These are phyloP conservation scores for Solanum virginianum DNA, from an alignment of 257 asterid genomes.

Conservation along the genomic window DNA sequence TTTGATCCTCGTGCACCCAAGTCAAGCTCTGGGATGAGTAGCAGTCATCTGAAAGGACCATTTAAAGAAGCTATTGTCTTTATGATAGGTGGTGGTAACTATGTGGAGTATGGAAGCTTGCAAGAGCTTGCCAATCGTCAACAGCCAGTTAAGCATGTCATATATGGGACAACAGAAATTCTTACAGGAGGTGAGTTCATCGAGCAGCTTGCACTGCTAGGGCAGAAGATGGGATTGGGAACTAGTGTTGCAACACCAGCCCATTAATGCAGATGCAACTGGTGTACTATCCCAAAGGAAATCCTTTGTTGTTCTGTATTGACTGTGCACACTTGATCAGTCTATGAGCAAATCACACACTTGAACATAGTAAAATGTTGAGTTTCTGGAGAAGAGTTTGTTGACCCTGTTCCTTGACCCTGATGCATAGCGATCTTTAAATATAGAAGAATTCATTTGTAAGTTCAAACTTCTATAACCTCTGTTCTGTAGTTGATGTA, in stretches of 20 bases:
- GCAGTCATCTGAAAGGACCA: constrained; percentile 81
- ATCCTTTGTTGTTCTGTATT: not conserved
- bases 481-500: not conserved
- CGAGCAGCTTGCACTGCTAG: constrained; percentile 70
- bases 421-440: not conserved
- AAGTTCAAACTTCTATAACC: not conserved
- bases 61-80: constrained; percentile 91
- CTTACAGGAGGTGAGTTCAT: constrained; percentile 87
- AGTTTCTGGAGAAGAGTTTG: not conserved
- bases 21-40: constrained; percentile 45
- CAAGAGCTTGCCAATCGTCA: constrained; percentile 61
- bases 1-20: constrained; percentile 94
- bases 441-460: not conserved
- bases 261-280: constrained; percentile 5
- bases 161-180: constrained; percentile 91
- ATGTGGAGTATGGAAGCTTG: constrained; percentile 84
- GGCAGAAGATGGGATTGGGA: constrained; percentile 87
- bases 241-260: constrained; percentile 8
- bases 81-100: constrained; percentile 98
- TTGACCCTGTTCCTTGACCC: not conserved
- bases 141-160: constrained; percentile 64
- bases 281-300: not conserved
- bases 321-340: not conserved
- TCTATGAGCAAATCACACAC: not conserved
- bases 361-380: not conserved